Percentiles rank a stretch among this genome's conserved stretches.
These are phyloP conservation scores for Solidago caesia DNA, from an alignment of 129 eudicot species.

Conservation along the genomic window DNA sequence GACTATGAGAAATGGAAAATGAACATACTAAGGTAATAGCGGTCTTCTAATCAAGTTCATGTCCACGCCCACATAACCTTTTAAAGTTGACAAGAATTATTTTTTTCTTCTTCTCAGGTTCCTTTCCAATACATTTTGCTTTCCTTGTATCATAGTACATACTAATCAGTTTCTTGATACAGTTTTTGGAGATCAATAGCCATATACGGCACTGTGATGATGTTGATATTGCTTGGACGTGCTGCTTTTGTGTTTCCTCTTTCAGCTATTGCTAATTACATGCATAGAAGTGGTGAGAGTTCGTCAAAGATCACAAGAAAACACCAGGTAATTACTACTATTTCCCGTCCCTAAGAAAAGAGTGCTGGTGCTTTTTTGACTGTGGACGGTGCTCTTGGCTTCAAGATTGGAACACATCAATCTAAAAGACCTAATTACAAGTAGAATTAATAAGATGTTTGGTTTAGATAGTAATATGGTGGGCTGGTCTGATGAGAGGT, in stretches of 20 bases:
- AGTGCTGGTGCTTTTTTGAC: neutral
- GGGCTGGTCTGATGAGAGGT: conserved; percentile 99
- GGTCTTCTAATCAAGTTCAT: neutral
- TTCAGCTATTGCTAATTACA: conserved; percentile 63
- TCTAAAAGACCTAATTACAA: neutral
- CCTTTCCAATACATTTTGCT: neutral
- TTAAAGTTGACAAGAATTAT: neutral
- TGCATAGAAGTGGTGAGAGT: conserved; percentile 38
- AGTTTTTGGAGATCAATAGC: conserved; percentile 62
- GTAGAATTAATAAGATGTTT: neutral
- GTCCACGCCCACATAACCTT: neutral
- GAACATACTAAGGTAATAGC: conserved; percentile 60
- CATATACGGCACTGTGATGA: conserved; percentile 46
- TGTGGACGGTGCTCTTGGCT: no score
- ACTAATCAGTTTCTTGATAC: conserved; percentile 14
- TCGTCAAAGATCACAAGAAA: conserved; percentile 51
- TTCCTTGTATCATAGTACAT: neutral
- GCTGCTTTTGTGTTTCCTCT: conserved; percentile 94
- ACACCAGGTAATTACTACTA: conserved; percentile 56
- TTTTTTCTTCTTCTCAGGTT: neutral
- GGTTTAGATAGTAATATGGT: conserved; percentile 74
- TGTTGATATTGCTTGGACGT: conserved; percentile 72
- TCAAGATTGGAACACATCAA: neutral
- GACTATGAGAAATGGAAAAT: conserved; percentile 87
- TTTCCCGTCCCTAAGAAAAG: neutral